phyloP scores from a whole-genome alignment of 768 basidiomycete genomes.

The Tylopilus subfusipes region DNA sequence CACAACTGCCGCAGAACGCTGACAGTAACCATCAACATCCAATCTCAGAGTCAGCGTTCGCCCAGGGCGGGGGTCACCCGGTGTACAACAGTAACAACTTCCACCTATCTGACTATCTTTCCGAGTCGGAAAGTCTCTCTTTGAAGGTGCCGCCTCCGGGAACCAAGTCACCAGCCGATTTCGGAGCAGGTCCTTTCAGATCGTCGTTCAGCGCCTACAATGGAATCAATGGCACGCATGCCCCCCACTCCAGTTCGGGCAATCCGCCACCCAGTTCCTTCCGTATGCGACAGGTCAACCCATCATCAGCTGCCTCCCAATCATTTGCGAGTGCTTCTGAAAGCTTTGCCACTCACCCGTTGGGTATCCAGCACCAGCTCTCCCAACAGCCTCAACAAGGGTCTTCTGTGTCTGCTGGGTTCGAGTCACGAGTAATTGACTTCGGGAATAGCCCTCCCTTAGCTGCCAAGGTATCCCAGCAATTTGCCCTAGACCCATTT shows the following conservation, averaged over 20 bases:
- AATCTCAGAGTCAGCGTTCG: slow-evolving; percentile 29
- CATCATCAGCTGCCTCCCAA: slow-evolving; percentile 27
- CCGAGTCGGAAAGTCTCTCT: slow-evolving; percentile 32
- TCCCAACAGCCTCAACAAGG: slow-evolving; percentile 36
- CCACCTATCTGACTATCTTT: slow-evolving; percentile 34
- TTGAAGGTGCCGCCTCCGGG: slow-evolving; percentile 32
- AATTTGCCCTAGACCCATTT: slow-evolving; percentile 34
- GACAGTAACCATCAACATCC: slow-evolving; percentile 35
- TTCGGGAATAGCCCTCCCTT: slow-evolving; percentile 30
- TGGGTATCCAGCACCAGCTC: slow-evolving; percentile 32
- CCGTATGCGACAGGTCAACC: slow-evolving; percentile 35
- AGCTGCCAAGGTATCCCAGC: slow-evolving; percentile 27
- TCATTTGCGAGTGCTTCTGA: slow-evolving; percentile 24
- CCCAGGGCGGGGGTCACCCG: slow-evolving; percentile 33
- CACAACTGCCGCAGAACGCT: slow-evolving; percentile 23
- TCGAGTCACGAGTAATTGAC: slow-evolving; percentile 32
- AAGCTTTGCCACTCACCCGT: slow-evolving; percentile 25
- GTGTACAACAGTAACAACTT: slow-evolving; percentile 41
- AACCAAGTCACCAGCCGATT: slow-evolving; percentile 32
- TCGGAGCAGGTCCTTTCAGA: slow-evolving; percentile 34
- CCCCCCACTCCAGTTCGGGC: slow-evolving; percentile 23
- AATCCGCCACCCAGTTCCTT: slow-evolving; percentile 32
- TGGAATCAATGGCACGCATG: slow-evolving; percentile 24
- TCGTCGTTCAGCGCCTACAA: slow-evolving; percentile 36
- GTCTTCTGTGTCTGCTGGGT: slow-evolving; percentile 20